Evolutionary conservation across 2,329 filamentous ascomycete genomes (phyloP), one percentile per base, ranked within the genome.

Genomic region (Ophiosphaerella herpotricha): DNA sequence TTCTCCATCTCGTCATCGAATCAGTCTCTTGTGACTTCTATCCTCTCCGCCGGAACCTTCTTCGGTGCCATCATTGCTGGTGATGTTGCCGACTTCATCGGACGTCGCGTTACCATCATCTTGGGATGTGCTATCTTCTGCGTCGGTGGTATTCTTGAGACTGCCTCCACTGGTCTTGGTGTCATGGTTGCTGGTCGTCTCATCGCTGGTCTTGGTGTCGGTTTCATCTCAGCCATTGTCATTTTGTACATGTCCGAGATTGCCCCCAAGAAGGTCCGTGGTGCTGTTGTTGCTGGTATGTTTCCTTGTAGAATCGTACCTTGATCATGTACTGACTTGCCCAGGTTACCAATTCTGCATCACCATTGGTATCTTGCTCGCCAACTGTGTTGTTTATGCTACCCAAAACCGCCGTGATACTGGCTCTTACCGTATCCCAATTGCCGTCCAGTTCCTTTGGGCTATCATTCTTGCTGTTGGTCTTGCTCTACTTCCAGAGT

Each of bases 231-330:
- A 24, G 72, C 71, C 18, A 57, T 73, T 44, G 73, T 79, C 63
- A 79, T 80, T 51, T 66, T 80, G n/a, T 96, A 94, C 83, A 93
- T 94, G 89, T 90, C 87, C 41, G 90, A 92, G 76, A 90, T 92
- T 69, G 74, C 78, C 82, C 80, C 80, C 13, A 79, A 78, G 73
- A 90, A 89, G 73, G 86, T 94, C 58, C 85, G 89, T 66, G 89
- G 89, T 67, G 86, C 88, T 47, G 82, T 92, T 43, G 88, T 92
- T n/a, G 48, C 50, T 14, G 39, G 35, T 43, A 36, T 23, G 39
- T 35, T 4, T 21, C 7, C 7, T 29, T 29, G 7, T 29, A 11
- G 6, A 29, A 29, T n/a, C 14, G 33, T n/a, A 13, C 13, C 8
- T 9, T 35, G 33, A 35, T n/a, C 14, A 9, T 35, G 13, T 16